Base-by-base conservation (phyloP, 495 filamentous ascomycete genomes). In the Alectoria sarmentosa region DNA sequence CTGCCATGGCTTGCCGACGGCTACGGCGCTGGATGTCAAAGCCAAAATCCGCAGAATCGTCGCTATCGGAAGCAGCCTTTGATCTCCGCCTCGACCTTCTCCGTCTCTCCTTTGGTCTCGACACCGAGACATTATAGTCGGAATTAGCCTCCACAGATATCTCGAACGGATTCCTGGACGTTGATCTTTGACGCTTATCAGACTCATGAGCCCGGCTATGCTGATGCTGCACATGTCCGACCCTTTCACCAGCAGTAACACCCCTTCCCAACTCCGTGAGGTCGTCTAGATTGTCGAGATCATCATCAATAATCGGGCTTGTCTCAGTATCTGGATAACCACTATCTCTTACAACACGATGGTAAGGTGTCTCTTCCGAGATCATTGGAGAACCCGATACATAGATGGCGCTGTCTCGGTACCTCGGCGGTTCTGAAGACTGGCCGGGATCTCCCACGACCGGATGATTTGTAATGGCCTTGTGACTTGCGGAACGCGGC, bases 321-420 rank as follows among this genome's bases (percentile, higher is more conserved):
- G 63, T 41, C 37, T 70, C 71, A 10, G 69, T 66, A 41, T 76
- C 76, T 39, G 78, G 77, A 64, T 76, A 79, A 10, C 78, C 78
- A 65, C 76, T 79, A 65, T 80, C 78, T 36, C 78, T 69, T 17
- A 65, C 61, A 28, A 66, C 57, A 30, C 72, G 61, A 49, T 73
- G 69, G 28, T 70, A 64, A 39, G 63, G 66, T 55, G 61, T 52
- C 38, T 54, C 61, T 34, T 71, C 60, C 19, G 71, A 60, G 3
- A 70, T 69, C 56, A 74, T 64, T 55, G 80, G 78, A 67, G 82
- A 81, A 69, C 82, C 82, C 69, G 71, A 75, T 67, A 83, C 74
- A 69, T 78, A 75, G 68, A 82, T 74, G 67, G 75, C 80, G 64
- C 78, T 79, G 62, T 82, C 80, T 67, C 81, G 76, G 76, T 76